Conservation (phyloP, 495 filamentous ascomycete species). For the Polyplosphaeria fusca region DNA sequence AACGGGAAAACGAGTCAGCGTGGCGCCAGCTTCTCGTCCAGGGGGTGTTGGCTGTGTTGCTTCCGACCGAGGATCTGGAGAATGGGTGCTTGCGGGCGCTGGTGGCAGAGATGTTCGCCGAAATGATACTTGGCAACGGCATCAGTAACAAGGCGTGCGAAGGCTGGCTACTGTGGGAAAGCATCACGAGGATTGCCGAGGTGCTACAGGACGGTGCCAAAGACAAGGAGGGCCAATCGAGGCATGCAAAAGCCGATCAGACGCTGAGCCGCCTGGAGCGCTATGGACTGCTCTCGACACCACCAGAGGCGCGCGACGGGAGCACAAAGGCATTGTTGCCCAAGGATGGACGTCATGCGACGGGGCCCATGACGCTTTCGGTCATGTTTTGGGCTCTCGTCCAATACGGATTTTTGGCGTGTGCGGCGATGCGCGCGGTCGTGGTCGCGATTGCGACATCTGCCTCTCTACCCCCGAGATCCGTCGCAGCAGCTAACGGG, state of each 20-base stretch:
- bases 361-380: conserved; percentile 36
- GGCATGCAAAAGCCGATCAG: conserved; percentile 19
- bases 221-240: conserved; percentile 16
- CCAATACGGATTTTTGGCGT: conserved; percentile 64
- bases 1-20: conserved; percentile 69
- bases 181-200: conserved; percentile 62
- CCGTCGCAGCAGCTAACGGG: conserved; percentile 27
- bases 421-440: conserved; percentile 62
- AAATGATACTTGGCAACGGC: conserved; percentile 76
- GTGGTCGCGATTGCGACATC: conserved; percentile 51
- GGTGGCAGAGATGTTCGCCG: conserved; percentile 78
- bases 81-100: conserved; percentile 78
- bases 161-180: conserved; percentile 81
- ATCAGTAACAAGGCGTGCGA: conserved; percentile 75
- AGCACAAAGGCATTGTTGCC: conserved; percentile 21
- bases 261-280: conserved; percentile 38
- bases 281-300: conserved; percentile 38
- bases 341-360: conserved; percentile 13
- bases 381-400: conserved; percentile 65
- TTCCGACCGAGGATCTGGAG: conserved; percentile 89
- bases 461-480: conserved; percentile 52
- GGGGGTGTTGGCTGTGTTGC: conserved; percentile 70
- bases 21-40: conserved; percentile 81
- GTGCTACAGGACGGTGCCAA: conserved; percentile 28
- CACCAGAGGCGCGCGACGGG: conserved; percentile 1